phyloP scores from a whole-genome alignment of 139 green algal species.

The Yamagishiella unicocca region DNA sequence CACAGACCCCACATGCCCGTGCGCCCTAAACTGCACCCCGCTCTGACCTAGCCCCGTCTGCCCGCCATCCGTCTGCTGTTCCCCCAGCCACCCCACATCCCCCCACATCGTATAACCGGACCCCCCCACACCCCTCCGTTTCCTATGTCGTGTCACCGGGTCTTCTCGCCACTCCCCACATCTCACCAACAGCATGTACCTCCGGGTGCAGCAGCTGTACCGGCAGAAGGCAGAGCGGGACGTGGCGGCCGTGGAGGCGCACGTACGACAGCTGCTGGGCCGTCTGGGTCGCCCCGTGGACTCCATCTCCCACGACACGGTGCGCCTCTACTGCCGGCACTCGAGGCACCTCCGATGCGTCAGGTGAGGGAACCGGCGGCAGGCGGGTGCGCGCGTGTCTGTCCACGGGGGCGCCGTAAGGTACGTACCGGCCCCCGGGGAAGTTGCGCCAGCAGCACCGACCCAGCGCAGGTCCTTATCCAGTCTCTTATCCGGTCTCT shows the following conservation, averaged over 20 bases:
- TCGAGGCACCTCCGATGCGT: conserved; percentile 79
- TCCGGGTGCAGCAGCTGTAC: conserved; percentile 92
- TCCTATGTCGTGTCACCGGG: too few relatives aligned
- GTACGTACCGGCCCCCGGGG: too few relatives aligned
- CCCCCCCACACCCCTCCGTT: too few relatives aligned
- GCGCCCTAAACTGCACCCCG: too few relatives aligned
- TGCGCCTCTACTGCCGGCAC: conserved; percentile 90
- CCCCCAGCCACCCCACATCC: too few relatives aligned
- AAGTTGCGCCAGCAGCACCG: neutral
- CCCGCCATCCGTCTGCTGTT: too few relatives aligned
- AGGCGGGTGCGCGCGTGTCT: neutral
- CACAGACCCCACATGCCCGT: too few relatives aligned
- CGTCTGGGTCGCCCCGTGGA: conserved; percentile 57
- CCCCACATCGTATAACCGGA: too few relatives aligned
- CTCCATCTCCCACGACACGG: conserved; percentile 58
- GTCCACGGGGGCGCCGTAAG: neutral
- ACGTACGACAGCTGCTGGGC: conserved; percentile 70
- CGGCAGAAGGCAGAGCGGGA: conserved; percentile 81
- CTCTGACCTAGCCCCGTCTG: too few relatives aligned
- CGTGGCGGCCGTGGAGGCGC: conserved; percentile 73
- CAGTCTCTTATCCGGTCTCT: too few relatives aligned
- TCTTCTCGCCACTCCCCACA: too few relatives aligned
- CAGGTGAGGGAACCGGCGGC: too few relatives aligned
- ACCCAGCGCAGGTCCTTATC: neutral
- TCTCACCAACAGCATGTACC: conserved; percentile 83